Percentiles rank a stretch among this genome's conserved stretches.
These are phyloP conservation scores for Metschnikowia continentalis DNA, from an alignment of 805 yeast genomes.

Conservation along the genomic window DNA sequence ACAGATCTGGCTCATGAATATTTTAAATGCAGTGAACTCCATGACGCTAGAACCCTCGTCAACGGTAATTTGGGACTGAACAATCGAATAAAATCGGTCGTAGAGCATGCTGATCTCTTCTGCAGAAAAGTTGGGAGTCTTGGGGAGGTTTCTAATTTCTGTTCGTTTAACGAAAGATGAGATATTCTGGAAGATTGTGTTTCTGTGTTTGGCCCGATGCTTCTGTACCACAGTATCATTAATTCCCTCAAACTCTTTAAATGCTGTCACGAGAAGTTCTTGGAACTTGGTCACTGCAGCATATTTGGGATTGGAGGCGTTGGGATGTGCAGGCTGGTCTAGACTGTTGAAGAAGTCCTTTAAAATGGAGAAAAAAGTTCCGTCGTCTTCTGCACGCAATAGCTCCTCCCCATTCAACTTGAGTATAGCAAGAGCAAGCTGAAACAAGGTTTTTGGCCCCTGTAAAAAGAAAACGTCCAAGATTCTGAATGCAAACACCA, in stretches of 20 bases:
- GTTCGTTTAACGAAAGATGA: slow-evolving; percentile 90
- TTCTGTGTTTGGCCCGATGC: slow-evolving; percentile 66
- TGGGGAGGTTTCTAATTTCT: slow-evolving; percentile 81
- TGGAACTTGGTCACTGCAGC: slow-evolving; percentile 79
- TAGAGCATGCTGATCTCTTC: slow-evolving; percentile 68
- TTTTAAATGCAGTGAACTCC: slow-evolving; percentile 66
- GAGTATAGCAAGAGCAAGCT: slow-evolving; percentile 88
- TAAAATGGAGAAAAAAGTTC: slow-evolving; percentile 79
- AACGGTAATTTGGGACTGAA: slow-evolving; percentile 55
- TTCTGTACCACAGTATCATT: slow-evolving; percentile 69
- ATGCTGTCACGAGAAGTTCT: slow-evolving; percentile 84
- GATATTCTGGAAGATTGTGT: slow-evolving; percentile 77
- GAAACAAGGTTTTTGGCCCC: slow-evolving; percentile 86
- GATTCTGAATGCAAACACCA: slow-evolving; percentile 87
- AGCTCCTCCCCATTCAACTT: slow-evolving; percentile 84
- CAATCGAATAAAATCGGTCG: slow-evolving; percentile 76
- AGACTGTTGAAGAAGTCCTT: slow-evolving; percentile 76
- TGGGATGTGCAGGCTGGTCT: slow-evolving; percentile 76
- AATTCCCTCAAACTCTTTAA: slow-evolving; percentile 80
- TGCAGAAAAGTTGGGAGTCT: slow-evolving; percentile 54
- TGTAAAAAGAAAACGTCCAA: slow-evolving; percentile 85
- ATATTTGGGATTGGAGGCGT: slow-evolving; percentile 57
- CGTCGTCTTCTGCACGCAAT: slow-evolving; percentile 81
- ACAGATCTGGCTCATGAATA: slow-evolving; percentile 73
- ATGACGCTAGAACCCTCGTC: slow-evolving; percentile 58